Conservation (phyloP, 2,329 filamentous ascomycete genomes). For the Trichoderma simmonsii region DNA sequence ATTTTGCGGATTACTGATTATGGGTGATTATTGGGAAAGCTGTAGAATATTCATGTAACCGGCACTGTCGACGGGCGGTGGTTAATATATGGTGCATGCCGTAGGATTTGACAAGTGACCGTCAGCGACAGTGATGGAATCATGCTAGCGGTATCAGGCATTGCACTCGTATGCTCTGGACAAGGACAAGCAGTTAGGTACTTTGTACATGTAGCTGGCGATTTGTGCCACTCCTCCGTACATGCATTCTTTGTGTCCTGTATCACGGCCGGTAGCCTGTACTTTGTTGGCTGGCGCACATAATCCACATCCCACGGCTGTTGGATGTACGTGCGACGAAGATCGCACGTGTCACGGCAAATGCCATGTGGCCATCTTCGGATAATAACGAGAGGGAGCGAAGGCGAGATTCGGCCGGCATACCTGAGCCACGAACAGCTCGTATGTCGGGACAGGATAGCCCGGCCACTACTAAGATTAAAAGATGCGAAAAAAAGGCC, state of each 20-base stretch:
- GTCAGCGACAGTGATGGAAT: neutral
- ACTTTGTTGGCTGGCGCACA: neutral
- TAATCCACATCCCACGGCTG: neutral
- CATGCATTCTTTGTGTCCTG: neutral
- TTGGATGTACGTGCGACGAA: slow-evolving; percentile 14
- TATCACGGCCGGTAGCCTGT: neutral
- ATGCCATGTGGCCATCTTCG: slow-evolving; percentile 18
- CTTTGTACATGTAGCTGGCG: neutral
- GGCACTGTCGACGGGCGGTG: neutral
- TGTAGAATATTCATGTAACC: neutral
- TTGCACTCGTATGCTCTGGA: neutral
- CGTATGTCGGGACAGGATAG: neutral
- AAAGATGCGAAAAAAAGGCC: neutral
- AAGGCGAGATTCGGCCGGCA: slow-evolving; percentile 10
- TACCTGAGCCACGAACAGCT: neutral
- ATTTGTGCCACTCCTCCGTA: neutral
- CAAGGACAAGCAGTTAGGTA: neutral
- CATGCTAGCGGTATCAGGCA: neutral
- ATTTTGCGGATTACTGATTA: neutral
- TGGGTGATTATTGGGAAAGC: neutral
- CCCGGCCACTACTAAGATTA: neutral
- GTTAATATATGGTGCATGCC: neutral
- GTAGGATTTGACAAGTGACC: slow-evolving; percentile 5
- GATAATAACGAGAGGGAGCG: slow-evolving; percentile 5
- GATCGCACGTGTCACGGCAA: slow-evolving; percentile 20